Conservation (phyloP, 164 flowering plant genomes). For the Aristolochia contorta region DNA sequence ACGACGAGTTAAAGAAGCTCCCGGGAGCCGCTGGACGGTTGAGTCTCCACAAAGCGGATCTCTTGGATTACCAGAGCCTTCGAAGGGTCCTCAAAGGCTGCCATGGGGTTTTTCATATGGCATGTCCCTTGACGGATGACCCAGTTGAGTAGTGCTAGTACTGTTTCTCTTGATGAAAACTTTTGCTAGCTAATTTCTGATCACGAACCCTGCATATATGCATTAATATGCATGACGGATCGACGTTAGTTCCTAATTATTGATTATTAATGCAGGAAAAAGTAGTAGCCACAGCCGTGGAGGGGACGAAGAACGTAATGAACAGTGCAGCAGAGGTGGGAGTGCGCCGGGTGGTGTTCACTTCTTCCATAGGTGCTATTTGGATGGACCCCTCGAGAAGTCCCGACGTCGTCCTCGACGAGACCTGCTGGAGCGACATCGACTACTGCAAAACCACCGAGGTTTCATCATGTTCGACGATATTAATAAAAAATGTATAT, state of each 20-base stretch:
- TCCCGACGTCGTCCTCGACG: slow-evolving; percentile 74
- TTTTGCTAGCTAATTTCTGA: no score
- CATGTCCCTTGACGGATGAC: slow-evolving; percentile 86
- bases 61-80: slow-evolving; percentile 62
- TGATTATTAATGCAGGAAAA: slow-evolving; percentile 51
- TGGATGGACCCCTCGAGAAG: slow-evolving; percentile 78
- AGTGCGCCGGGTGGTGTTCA: slow-evolving; percentile 74
- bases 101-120: slow-evolving; percentile 90
- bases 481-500: no score
- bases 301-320: slow-evolving; percentile 72
- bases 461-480: no score
- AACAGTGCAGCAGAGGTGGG: slow-evolving; percentile 68
- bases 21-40: slow-evolving; percentile 77
- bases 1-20: slow-evolving; percentile 58
- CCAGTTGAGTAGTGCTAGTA: slow-evolving; percentile 57
- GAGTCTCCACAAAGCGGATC: slow-evolving; percentile 59
- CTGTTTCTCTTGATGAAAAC: no score
- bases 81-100: slow-evolving; percentile 64
- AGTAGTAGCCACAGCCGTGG: slow-evolving; percentile 90
- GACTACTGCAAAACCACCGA: slow-evolving; percentile 91
- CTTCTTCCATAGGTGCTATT: slow-evolving; percentile 87
- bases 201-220: no score
- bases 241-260: no score
- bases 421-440: slow-evolving; percentile 93
- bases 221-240: no score